Conservation (phyloP, 169 alveolate species). For the Fabrea salina region DNA sequence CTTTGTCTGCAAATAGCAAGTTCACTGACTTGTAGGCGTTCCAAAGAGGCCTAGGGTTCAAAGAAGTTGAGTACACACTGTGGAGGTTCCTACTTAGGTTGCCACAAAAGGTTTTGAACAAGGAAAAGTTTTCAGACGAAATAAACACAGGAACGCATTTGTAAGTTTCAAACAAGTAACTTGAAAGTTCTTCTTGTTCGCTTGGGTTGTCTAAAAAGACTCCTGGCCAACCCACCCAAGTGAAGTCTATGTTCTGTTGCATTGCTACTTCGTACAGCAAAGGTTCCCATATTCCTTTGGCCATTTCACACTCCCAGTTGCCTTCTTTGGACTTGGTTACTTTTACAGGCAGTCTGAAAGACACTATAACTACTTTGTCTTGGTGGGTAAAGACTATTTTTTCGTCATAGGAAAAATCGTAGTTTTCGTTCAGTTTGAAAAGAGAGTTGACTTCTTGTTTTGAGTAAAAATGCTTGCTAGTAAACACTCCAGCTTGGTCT, state of each 20-base stretch:
- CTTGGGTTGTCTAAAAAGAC: conserved; percentile 27
- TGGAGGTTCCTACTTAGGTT: conserved; percentile 44
- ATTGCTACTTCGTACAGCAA: background rate
- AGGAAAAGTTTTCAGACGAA: conserved; percentile 34
- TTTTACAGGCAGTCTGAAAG: conserved; percentile 34
- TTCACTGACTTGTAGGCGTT: conserved; percentile 60
- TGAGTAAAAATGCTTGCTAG: too few relatives aligned
- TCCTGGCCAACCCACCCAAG: conserved; percentile 41
- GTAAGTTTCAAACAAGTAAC: conserved; percentile 7
- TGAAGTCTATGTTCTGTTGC: conserved; percentile 22
- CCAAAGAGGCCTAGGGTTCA: conserved; percentile 77
- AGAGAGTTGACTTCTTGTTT: background rate
- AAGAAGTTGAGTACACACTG: conserved; percentile 66
- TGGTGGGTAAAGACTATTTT: background rate
- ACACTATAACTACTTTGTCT: conserved; percentile 29
- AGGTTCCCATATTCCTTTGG: conserved; percentile 19
- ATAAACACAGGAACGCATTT: conserved; percentile 51
- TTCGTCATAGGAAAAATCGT: too few relatives aligned
- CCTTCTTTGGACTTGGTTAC: conserved; percentile 16
- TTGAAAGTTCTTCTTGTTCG: conserved; percentile 41
- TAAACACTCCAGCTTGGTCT: too few relatives aligned
- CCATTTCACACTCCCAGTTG: background rate
- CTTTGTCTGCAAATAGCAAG: conserved; percentile 52
- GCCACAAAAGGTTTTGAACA: conserved; percentile 40
- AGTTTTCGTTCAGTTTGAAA: background rate